Percentiles rank a stretch among this genome's conserved stretches.
Evolutionary conservation across 2,329 filamentous ascomycete species (phyloP).

Genomic region (Paracamarosporium sp.): DNA sequence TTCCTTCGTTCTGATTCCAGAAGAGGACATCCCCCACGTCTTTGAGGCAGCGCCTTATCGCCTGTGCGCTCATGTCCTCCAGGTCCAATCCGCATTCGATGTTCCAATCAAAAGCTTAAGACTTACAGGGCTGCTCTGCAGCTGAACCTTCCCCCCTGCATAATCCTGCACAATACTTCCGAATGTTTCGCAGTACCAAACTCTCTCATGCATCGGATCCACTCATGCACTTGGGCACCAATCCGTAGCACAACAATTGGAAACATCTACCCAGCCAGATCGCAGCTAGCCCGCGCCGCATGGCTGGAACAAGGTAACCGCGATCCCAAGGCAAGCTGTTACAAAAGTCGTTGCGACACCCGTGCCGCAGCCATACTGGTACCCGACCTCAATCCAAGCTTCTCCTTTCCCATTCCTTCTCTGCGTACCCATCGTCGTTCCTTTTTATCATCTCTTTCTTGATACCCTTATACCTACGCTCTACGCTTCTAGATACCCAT

Average conservation of each 20-base stretch:
- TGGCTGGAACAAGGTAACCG: neutral
- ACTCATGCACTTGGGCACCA: neutral
- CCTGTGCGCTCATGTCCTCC: neutral
- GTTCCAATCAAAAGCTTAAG: neutral
- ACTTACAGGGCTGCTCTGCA: neutral
- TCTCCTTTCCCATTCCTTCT: neutral
- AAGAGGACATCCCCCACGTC: neutral
- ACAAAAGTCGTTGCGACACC: slow-evolving; percentile 1
- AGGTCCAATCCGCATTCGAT: neutral
- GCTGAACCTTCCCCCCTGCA: neutral
- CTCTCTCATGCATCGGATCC: neutral
- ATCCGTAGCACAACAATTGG: neutral
- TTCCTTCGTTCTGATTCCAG: neutral
- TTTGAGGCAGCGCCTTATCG: neutral
- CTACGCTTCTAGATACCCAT: neutral
- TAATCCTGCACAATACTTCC: neutral
- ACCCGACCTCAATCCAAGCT: neutral
- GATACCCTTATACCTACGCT: neutral
- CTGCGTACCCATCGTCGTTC: no score
- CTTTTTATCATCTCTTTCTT: no score
- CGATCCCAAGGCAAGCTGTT: neutral
- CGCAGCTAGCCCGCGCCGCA: neutral
- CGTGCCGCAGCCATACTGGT: neutral
- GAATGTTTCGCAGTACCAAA: neutral
- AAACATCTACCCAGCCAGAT: neutral